phyloP scores from a whole-genome alignment of 2,329 filamentous ascomycete species.

The Aureobasidium uvarum region DNA sequence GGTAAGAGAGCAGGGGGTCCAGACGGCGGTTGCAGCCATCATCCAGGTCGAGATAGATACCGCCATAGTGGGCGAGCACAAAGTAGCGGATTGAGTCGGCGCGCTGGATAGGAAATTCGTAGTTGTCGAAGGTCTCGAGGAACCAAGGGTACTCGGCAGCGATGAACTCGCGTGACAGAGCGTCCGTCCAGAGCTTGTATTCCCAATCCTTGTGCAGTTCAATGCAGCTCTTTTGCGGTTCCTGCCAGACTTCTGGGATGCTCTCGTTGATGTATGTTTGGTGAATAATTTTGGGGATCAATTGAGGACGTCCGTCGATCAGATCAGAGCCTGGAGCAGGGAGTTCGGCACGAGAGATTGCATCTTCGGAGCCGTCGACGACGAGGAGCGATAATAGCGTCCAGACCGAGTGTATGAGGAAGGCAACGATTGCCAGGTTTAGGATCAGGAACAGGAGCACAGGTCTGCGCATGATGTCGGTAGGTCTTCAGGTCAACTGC shows the following conservation, averaged over 20 bases:
- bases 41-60: conserved; percentile 79
- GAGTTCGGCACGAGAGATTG: conserved; percentile 64
- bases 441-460: conserved; percentile 63
- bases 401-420: conserved; percentile 66
- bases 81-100: conserved; percentile 79
- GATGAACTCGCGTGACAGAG: conserved; percentile 68
- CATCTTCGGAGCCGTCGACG: conserved; percentile 64
- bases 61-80: conserved; percentile 71
- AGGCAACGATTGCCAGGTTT: conserved; percentile 62
- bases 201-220: conserved; percentile 69
- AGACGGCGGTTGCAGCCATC: conserved; percentile 65
- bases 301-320: conserved; percentile 56
- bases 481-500: neutral
- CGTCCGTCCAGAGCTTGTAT: conserved; percentile 80
- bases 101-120: conserved; percentile 67
- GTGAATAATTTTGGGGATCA: conserved; percentile 76
- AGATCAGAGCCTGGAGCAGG: conserved; percentile 62
- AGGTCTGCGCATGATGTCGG: conserved; percentile 57
- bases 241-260: conserved; percentile 65
- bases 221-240: conserved; percentile 64
- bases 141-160: conserved; percentile 71
- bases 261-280: conserved; percentile 72
- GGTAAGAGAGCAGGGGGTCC: conserved; percentile 67
- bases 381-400: conserved; percentile 69
- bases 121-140: conserved; percentile 66